Percentiles rank a stretch among this genome's conserved stretches.
Evolutionary conservation across 495 filamentous ascomycete genomes (phyloP).

Genomic region (Podospora appendiculata): DNA sequence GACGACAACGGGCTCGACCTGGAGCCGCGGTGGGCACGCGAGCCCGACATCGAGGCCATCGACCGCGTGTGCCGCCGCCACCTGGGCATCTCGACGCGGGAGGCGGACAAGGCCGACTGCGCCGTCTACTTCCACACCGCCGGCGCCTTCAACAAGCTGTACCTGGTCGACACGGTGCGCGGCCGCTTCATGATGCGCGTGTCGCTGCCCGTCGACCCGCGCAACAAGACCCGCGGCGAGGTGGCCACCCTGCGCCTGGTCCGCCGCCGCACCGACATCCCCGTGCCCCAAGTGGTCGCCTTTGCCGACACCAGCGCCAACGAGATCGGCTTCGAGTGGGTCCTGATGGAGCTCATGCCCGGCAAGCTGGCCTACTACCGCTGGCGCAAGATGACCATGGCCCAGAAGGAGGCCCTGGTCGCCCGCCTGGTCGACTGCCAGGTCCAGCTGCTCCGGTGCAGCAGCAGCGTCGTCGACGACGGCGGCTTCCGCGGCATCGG

Average conservation of each 20-base stretch:
- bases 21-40: slow-evolving; percentile 20
- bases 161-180: slow-evolving; percentile 18
- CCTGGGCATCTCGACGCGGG: slow-evolving; percentile 7
- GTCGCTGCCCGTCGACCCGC: slow-evolving; percentile 45
- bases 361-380: slow-evolving; percentile 32
- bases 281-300: slow-evolving; percentile 41
- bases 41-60: slow-evolving; percentile 21
- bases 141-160: slow-evolving; percentile 30
- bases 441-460: slow-evolving; percentile 18
- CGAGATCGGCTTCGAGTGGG: slow-evolving; percentile 52
- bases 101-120: slow-evolving; percentile 4
- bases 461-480: slow-evolving; percentile 14
- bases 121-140: slow-evolving; percentile 15
- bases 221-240: slow-evolving; percentile 45
- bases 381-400: slow-evolving; percentile 32
- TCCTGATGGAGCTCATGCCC: slow-evolving; percentile 43
- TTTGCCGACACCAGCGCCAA: slow-evolving; percentile 40
- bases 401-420: slow-evolving; percentile 29
- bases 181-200: slow-evolving; percentile 41
- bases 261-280: slow-evolving; percentile 36
- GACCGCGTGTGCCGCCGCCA: slow-evolving; percentile 17
- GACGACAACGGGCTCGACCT: slow-evolving; percentile 16
- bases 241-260: slow-evolving; percentile 47
- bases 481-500: slow-evolving; percentile 31
- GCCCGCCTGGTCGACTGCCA: slow-evolving; percentile 30